Conservation (phyloP, 176 grass and related monocot genomes). For the Phyllostachys edulis region DNA sequence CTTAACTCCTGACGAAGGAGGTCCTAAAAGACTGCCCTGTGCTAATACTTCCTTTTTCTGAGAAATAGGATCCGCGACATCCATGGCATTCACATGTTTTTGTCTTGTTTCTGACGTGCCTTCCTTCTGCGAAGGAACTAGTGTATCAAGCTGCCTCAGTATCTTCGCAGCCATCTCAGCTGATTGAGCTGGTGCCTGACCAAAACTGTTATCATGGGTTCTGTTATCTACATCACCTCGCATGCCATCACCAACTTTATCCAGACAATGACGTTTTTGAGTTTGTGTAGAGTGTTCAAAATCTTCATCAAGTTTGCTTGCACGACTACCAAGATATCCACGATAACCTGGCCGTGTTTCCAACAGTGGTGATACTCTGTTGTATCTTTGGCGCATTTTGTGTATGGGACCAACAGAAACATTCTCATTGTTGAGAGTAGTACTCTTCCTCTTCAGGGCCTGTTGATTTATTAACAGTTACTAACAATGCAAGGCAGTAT, state of each 20-base stretch:
- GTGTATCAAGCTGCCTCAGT: slow-evolving; percentile 58
- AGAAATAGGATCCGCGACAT: slow-evolving; percentile 24
- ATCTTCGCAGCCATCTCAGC: slow-evolving; percentile 58
- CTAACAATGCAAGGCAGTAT: background rate
- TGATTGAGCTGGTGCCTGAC: slow-evolving; percentile 46
- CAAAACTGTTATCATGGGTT: slow-evolving; percentile 11
- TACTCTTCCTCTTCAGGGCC: slow-evolving; percentile 51
- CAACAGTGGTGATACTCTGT: slow-evolving; percentile 37
- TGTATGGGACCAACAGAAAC: slow-evolving; percentile 33
- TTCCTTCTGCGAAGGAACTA: slow-evolving; percentile 45
- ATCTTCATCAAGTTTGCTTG: slow-evolving; percentile 31
- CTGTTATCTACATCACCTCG: background rate
- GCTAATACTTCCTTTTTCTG: slow-evolving; percentile 28
- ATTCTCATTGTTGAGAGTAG: slow-evolving; percentile 34
- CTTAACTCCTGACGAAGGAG: slow-evolving; percentile 23
- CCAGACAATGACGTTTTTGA: slow-evolving; percentile 33
- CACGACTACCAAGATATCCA: slow-evolving; percentile 18
- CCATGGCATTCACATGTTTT: slow-evolving; percentile 2
- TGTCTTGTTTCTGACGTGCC: slow-evolving; percentile 24
- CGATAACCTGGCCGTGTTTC: slow-evolving; percentile 16
- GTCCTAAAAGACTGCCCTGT: slow-evolving; percentile 21
- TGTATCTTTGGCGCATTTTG: slow-evolving; percentile 40
- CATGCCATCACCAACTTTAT: slow-evolving; percentile 22
- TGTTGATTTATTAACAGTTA: slow-evolving; percentile 13
- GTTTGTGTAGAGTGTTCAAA: slow-evolving; percentile 17